Evolutionary conservation across 257 asterid species (phyloP), one percentile per base, ranked within the genome.

Genomic region (Nicotiana noctiflora): DNA sequence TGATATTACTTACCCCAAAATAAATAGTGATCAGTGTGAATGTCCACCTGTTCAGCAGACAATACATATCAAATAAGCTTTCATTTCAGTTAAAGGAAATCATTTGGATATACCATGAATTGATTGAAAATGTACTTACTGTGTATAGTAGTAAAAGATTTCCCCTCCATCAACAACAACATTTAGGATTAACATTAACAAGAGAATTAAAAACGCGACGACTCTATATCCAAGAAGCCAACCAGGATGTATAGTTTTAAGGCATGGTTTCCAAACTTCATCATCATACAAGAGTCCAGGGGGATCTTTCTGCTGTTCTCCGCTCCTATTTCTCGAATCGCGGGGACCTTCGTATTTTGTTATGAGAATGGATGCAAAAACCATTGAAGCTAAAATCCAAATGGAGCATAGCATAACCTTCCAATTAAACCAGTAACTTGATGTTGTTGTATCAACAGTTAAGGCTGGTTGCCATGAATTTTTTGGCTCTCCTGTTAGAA

Each of bases 371-470:
- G 97, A 89, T 21, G 98, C 94, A 46, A 92, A 87, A 14, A 90
- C 90, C 89, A 96, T 76, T 0, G 97, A 83, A 82, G 87, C 79
- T 15, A 96, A 53, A 17, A 94, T 29, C 98, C 98, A 94, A 23
- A 92, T 17, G 19, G 91, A 88, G 57, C 97, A 92, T 9, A 96
- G 88, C 80, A 89, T 67, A 23, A 96, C 90, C 82, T 97, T 92
- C 98, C 99, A 96, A 70, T 94, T 94, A 0, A 96, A 87, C 99
- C 99, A 94, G 80, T 96, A 96, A 44, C 91, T 64, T 63, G 97
- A 44, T 19, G 92, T 88, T 6, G 97, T 94, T 79, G 99, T 92
- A 63, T 92, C 86, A 0, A 84, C 98, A 0, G 97, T 91, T 88
- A 83, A 82, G 53, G 90, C 92, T 14, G 98, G 99, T 84, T 89